phyloP scores from a whole-genome alignment of 73 alveolate species.

The Paramecium primaurelia region DNA sequence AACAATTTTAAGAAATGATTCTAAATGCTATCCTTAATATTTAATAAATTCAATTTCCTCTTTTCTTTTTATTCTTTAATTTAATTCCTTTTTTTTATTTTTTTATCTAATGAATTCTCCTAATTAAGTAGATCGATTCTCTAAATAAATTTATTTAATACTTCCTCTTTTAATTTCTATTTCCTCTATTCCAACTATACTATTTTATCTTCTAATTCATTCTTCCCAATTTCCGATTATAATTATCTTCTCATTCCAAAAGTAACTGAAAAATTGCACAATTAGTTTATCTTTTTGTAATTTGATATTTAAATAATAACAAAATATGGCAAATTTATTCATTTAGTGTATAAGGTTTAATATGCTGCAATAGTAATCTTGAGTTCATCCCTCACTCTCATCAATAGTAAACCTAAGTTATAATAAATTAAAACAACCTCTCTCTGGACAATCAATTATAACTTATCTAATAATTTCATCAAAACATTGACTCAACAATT shows the following conservation, averaged over 20 bases:
- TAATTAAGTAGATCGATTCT: constrained; percentile 80
- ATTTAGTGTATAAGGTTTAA: constrained; percentile 91
- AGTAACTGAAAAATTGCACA: constrained; percentile 79
- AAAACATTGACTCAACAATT: constrained; percentile 83
- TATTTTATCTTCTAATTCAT: constrained; percentile 83
- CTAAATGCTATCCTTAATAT: constrained; percentile 85
- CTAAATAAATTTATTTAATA: constrained; percentile 16
- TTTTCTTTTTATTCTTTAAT: constrained; percentile 87
- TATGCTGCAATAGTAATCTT: constrained; percentile 98
- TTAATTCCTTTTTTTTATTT: constrained; percentile 85
- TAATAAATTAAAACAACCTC: constrained; percentile 85
- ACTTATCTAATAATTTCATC: constrained; percentile 95
- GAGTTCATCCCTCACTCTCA: constrained; percentile 97
- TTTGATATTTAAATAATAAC: no score
- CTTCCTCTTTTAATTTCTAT: constrained; percentile 82
- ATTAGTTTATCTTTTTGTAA: constrained; percentile 70
- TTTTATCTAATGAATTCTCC: constrained; percentile 87
- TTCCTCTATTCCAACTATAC: constrained; percentile 80
- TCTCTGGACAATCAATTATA: constrained; percentile 95
- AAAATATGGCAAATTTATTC: constrained; percentile 74
- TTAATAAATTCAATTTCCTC: constrained; percentile 85
- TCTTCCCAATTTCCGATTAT: constrained; percentile 92
- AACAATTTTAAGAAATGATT: constrained; percentile 79
- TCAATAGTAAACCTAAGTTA: constrained; percentile 54
- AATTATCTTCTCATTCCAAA: constrained; percentile 92